phyloP scores from a whole-genome alignment of 257 asterid species.

The Solanum medicagineum region DNA sequence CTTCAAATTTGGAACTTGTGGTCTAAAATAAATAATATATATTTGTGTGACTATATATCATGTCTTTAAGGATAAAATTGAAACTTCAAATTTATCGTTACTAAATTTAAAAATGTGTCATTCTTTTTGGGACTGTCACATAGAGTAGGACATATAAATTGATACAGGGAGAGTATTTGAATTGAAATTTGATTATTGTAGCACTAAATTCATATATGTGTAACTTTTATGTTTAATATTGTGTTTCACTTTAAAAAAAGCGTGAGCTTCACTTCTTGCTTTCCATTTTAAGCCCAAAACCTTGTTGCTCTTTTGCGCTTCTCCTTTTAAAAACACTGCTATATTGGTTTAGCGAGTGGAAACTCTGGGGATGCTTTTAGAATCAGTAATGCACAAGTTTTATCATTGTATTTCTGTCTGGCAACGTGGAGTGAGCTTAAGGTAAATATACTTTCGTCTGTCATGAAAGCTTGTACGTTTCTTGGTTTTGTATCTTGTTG shows the following conservation, averaged over 20 bases:
- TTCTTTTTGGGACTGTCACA: background rate
- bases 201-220: background rate
- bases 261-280: background rate
- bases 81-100: background rate
- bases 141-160: background rate
- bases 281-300: background rate
- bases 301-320: background rate
- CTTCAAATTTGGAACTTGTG: background rate
- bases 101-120: background rate
- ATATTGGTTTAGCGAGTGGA: background rate
- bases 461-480: background rate
- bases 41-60: background rate
- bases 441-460: background rate
- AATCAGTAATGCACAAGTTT: background rate
- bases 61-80: background rate
- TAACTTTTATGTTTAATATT: background rate
- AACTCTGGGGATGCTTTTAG: background rate
- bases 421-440: background rate
- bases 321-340: background rate
- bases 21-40: background rate
- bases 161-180: background rate
- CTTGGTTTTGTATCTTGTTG: background rate
- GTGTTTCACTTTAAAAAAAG: background rate
- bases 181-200: background rate
- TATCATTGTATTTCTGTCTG: background rate